These are phyloP conservation scores for Ogataea hybrid DNA, from an alignment of 1,139 yeast genomes.

Conservation along the genomic window DNA sequence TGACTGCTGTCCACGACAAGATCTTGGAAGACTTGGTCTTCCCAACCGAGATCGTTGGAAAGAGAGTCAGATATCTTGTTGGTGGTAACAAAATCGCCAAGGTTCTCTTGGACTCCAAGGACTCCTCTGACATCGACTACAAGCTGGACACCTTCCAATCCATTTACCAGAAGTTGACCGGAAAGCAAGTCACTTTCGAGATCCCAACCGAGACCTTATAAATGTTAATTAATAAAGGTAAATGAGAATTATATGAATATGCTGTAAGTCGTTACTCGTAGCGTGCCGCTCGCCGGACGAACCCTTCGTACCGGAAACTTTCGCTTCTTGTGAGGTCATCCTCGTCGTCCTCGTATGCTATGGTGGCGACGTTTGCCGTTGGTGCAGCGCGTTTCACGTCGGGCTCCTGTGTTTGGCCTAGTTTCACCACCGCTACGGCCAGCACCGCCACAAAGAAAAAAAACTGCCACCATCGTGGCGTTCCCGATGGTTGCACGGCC, in stretches of 20 bases:
- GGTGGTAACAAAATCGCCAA: conserved; percentile 99
- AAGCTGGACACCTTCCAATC: conserved; percentile 99
- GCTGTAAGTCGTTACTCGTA: conserved; percentile 11
- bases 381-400: not conserved
- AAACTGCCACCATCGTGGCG: conserved; percentile 10
- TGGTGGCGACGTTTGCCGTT: not conserved
- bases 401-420: not conserved
- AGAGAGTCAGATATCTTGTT: conserved; percentile 98
- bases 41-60: conserved; percentile 99
- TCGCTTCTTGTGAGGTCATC: conserved; percentile 5
- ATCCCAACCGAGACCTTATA: conserved; percentile 80
- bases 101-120: conserved; percentile 98
- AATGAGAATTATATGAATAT: conserved; percentile 6
- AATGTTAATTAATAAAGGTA: conserved; percentile 22
- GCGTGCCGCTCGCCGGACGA: conserved; percentile 16
- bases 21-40: conserved; percentile 98
- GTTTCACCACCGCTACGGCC: conserved; percentile 7
- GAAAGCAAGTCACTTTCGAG: conserved; percentile 99
- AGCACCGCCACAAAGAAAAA: conserved; percentile 8
- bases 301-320: conserved; percentile 16
- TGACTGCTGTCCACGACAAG: conserved; percentile 98
- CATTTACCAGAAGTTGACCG: conserved; percentile 97
- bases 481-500: conserved; percentile 2
- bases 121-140: conserved; percentile 95
- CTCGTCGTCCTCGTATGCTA: not conserved